phyloP scores from a whole-genome alignment of 257 asterid genomes.

The Ligustrum vulgare region DNA sequence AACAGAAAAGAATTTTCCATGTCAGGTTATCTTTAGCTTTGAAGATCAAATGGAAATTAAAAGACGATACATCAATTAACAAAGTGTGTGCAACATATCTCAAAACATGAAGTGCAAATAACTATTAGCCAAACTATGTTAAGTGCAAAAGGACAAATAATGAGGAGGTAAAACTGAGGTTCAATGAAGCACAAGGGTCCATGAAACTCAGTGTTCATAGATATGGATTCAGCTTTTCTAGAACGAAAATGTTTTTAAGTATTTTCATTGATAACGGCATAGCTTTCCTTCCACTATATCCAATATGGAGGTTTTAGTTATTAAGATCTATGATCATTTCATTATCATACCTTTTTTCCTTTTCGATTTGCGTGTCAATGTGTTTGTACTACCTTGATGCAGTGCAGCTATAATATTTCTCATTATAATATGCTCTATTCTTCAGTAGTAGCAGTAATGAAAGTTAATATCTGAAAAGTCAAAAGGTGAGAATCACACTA shows the following conservation, averaged over 20 bases:
- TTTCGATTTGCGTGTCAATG: not conserved
- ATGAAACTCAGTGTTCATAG: not conserved
- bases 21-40: not conserved
- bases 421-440: not conserved
- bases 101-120: not conserved
- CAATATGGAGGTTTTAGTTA: not conserved
- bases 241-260: not conserved
- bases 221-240: not conserved
- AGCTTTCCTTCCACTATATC: not conserved
- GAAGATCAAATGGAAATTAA: not conserved
- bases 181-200: not conserved
- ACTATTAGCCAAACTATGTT: no score
- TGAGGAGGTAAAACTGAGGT: not conserved
- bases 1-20: not conserved
- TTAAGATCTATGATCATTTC: not conserved
- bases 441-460: not conserved
- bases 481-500: constrained; percentile 9
- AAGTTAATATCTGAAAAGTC: not conserved
- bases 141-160: not conserved
- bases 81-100: not conserved
- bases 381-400: not conserved
- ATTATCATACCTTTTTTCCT: not conserved
- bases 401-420: not conserved
- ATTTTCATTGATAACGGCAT: no score
- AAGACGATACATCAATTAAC: not conserved